phyloP scores from a whole-genome alignment of 1,139 yeast species.

The Geotrichum cucujoidarum region DNA sequence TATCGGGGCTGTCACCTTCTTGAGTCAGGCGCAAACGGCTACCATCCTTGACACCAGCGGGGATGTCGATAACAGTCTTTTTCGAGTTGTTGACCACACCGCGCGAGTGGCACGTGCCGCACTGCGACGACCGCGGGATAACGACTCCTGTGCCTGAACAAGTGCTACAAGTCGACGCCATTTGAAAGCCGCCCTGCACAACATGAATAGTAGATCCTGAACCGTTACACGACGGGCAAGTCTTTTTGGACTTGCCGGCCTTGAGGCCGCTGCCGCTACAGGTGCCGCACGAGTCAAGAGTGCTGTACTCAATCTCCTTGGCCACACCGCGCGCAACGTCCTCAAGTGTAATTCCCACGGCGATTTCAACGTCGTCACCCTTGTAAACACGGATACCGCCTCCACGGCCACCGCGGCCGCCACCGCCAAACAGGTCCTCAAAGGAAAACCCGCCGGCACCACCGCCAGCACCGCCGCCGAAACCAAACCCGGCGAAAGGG shows the following conservation, averaged over 20 bases:
- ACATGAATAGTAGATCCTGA: slow-evolving; percentile 85
- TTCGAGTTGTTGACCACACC: slow-evolving; percentile 73
- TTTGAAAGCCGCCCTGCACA: slow-evolving; percentile 90
- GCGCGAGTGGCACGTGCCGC: slow-evolving; percentile 79
- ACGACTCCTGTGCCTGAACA: slow-evolving; percentile 89
- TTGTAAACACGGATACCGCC: slow-evolving; percentile 60
- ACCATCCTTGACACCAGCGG: slow-evolving; percentile 86
- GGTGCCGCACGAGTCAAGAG: slow-evolving; percentile 69
- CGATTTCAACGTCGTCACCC: slow-evolving; percentile 84
- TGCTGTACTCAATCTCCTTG: slow-evolving; percentile 63
- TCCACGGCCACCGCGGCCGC: slow-evolving; percentile 28
- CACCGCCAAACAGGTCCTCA: slow-evolving; percentile 73
- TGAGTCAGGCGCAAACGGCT: slow-evolving; percentile 77
- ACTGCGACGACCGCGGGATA: slow-evolving; percentile 63
- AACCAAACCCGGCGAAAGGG: slow-evolving; percentile 41
- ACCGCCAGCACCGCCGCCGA: slow-evolving; percentile 37
- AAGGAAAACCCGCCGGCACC: slow-evolving; percentile 50
- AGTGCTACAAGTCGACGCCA: slow-evolving; percentile 85
- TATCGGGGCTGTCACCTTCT: slow-evolving; percentile 84
- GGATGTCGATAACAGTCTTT: slow-evolving; percentile 72
- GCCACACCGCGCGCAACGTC: slow-evolving; percentile 81
- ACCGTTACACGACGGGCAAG: slow-evolving; percentile 88
- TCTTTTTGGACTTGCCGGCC: slow-evolving; percentile 64
- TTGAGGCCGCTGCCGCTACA: slow-evolving; percentile 87
- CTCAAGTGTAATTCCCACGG: slow-evolving; percentile 69